Evolutionary conservation across 2,329 filamentous ascomycete genomes (phyloP).

Genomic region (Aspergillus novoparasiticus): DNA sequence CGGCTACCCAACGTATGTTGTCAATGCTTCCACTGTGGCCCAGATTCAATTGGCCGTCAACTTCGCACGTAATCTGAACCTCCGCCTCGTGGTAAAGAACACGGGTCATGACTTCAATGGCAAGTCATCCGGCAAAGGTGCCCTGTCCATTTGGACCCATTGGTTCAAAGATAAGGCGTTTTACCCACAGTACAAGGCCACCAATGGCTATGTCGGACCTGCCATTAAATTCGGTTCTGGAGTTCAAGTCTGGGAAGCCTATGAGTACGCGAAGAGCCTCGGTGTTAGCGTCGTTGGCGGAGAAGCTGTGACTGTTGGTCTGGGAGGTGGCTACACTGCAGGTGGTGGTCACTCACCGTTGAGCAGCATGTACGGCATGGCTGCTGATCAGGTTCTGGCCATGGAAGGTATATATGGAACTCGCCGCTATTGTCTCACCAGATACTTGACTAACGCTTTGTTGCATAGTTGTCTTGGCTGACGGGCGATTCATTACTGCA

Average conservation of each 20-base stretch:
- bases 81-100: conserved; percentile 45
- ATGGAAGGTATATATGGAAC: conserved; percentile 37
- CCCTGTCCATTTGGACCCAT: conserved; percentile 28
- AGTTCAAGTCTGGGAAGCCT: conserved; percentile 52
- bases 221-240: conserved; percentile 59
- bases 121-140: conserved; percentile 60
- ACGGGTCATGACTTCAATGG: conserved; percentile 53
- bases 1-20: conserved; percentile 35
- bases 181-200: conserved; percentile 37
- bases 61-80: conserved; percentile 29
- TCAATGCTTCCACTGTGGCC: conserved; percentile 35
- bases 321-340: conserved; percentile 47
- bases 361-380: conserved; percentile 55
- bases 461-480: conserved; percentile 17
- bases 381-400: conserved; percentile 58
- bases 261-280: conserved; percentile 47
- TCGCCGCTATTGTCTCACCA: no score
- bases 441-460: not conserved
- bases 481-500: conserved; percentile 25
- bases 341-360: conserved; percentile 49
- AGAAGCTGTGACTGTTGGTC: conserved; percentile 54
- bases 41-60: conserved; percentile 39
- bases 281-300: conserved; percentile 57
- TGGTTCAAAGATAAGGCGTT: conserved; percentile 24
- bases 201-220: conserved; percentile 48